Evolutionary conservation across 164 flowering plant species (phyloP).

Genomic region (Vitis cinerea): DNA sequence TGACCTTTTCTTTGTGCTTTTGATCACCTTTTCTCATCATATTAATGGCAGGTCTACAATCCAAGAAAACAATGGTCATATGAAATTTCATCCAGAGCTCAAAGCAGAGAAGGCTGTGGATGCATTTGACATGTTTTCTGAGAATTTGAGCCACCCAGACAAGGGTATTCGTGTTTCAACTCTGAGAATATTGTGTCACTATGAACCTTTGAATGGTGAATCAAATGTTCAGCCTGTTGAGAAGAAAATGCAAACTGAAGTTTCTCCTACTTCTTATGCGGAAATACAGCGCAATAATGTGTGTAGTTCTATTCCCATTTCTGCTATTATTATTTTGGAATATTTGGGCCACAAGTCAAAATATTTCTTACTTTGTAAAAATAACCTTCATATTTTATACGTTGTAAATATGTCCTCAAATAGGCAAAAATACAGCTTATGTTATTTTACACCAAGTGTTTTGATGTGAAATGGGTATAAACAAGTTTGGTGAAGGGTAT

Average conservation of each 20-base stretch:
- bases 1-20: background rate
- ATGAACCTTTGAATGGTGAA: conserved; percentile 34
- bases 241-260: conserved; percentile 38
- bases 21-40: background rate
- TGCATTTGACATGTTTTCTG: conserved; percentile 51
- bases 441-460: background rate
- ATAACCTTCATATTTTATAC: no score
- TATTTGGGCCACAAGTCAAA: no score
- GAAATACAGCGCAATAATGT: conserved; percentile 39
- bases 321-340: conserved; percentile 1
- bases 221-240: conserved; percentile 26
- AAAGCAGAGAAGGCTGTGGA: conserved; percentile 35
- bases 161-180: conserved; percentile 70
- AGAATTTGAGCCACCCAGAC: conserved; percentile 61
- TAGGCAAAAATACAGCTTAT: no score
- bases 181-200: conserved; percentile 73
- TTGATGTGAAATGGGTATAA: background rate
- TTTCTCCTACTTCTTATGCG: conserved; percentile 25
- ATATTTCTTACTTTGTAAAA: no score
- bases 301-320: conserved; percentile 10
- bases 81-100: conserved; percentile 42
- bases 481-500: no score
- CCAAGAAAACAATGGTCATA: conserved; percentile 19
- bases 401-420: no score
- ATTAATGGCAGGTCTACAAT: conserved; percentile 34